Evolutionary conservation across 371 early-diverging fungal species (phyloP).

Genomic region (Mucor lusitanicus): DNA sequence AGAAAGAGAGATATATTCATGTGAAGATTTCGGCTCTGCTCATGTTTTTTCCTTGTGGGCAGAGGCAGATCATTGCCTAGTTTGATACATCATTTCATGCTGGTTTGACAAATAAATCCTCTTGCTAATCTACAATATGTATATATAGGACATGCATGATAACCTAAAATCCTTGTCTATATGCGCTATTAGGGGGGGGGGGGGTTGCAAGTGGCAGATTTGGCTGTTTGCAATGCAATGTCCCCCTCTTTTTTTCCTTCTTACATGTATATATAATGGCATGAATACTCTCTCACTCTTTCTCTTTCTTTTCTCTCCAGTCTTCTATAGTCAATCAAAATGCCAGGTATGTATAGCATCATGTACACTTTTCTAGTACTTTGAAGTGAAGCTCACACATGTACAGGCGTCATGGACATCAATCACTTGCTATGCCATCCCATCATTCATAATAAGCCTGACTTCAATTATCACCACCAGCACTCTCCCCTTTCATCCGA

Average conservation of each 20-base stretch:
- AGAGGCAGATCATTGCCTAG: not conserved
- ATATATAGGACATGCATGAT: not conserved
- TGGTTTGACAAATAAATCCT: not conserved
- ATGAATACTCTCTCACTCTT: not conserved
- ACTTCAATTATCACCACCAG: not conserved
- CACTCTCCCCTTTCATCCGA: not conserved
- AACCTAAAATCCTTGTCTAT: not conserved
- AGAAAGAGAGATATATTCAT: not conserved
- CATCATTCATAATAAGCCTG: conserved; percentile 4
- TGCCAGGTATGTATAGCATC: not conserved
- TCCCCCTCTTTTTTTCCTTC: conserved; percentile 4
- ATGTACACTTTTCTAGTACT: not conserved
- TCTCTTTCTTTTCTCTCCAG: not conserved
- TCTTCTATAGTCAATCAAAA: not conserved
- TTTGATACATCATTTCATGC: not conserved
- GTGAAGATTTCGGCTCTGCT: not conserved
- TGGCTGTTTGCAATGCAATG: not conserved
- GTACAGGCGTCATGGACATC: conserved; percentile 35
- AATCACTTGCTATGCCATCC: conserved; percentile 33
- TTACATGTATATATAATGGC: not conserved
- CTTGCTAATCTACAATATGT: not conserved
- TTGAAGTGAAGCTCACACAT: not conserved
- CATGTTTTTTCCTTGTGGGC: not conserved
- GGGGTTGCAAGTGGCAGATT: not conserved
- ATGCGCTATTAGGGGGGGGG: not conserved